Evolutionary conservation across 208 protist genomes (phyloP).

Genomic region (Wallacemonas collosoma): DNA sequence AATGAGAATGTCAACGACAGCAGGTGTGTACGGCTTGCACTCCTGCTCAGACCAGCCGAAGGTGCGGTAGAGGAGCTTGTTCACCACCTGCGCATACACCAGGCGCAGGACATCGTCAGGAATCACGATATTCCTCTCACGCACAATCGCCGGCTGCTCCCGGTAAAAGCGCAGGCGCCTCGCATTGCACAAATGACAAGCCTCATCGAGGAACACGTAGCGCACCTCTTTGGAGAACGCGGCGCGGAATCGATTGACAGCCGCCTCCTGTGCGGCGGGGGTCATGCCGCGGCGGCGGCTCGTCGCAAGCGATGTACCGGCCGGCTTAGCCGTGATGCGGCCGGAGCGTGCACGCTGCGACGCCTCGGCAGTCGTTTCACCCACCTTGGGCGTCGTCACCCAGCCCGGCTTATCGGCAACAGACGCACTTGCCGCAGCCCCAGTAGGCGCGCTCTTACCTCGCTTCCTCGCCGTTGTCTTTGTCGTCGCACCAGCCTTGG

Average conservation of each 20-base stretch:
- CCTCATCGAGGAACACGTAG: constrained; percentile 57
- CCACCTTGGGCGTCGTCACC: constrained; percentile 16
- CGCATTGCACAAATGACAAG: constrained; percentile 29
- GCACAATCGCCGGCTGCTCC: constrained; percentile 41
- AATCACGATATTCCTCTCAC: constrained; percentile 28
- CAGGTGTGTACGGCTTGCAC: constrained; percentile 22
- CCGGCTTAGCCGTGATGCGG: neutral
- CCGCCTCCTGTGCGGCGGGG: constrained; percentile 14
- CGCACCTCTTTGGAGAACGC: constrained; percentile 45
- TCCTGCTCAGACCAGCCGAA: constrained; percentile 56
- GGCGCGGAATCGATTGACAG: constrained; percentile 32
- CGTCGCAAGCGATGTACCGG: neutral
- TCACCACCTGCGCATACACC: constrained; percentile 42
- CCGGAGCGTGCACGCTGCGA: constrained; percentile 7
- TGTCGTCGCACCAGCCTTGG: neutral
- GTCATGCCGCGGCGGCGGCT: constrained; percentile 13
- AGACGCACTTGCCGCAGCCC: neutral
- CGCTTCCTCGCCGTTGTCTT: neutral
- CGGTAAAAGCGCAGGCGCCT: constrained; percentile 40
- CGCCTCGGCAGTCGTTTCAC: constrained; percentile 14
- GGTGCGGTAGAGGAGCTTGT: constrained; percentile 49
- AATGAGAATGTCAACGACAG: constrained; percentile 29
- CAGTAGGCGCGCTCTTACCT: neutral
- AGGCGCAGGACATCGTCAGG: constrained; percentile 40
- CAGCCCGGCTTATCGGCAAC: neutral